Base-by-base conservation (phyloP, 2,329 filamentous ascomycete genomes). In the Geoglossum cookeanum region DNA sequence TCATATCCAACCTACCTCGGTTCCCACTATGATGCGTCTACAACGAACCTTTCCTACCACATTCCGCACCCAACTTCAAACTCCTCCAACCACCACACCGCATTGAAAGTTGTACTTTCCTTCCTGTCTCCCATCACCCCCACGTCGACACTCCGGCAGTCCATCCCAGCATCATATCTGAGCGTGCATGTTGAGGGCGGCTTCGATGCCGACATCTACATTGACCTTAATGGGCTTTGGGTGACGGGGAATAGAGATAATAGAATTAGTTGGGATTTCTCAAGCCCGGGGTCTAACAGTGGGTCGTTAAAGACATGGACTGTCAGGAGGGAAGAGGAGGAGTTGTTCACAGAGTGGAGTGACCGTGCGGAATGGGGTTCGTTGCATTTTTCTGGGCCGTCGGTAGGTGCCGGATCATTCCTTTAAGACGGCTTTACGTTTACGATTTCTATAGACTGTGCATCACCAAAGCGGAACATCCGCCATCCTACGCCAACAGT, bases 361-460 rank as follows among this genome's bases (percentile, higher is more conserved):
- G 88, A 94, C 64, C 83, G 83, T 48, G 78, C 84, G 0, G 87
- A 94, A 77, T 94, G 88, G 88, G 88, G 88, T 3, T 84, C 81
- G 32, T 68, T 94, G 58, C 79, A 87, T 68, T 87, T 94, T 66
- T 84, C 84, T 27, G 87, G 76, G 1, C 85, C 87, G 27, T 71
- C 74, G 48, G 72, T 75, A 64, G 61, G 67, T 66, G 37, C 27
- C 17, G 17, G 15, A 29, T 13, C 3, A 22, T 5, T 27, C 22
- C 4, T 29, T 9, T 3, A 4, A 3, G 22, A 37, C 8, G 29
- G 30, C n/a, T 47, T 5, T 33, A 29, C 37, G 35, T 33, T 51
- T 11, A 47, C n/a, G 35, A 45, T 7, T 7, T 15, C 9, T 54
- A 6, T 17, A 57, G 42, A 45, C 83, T 65, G 79, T 78, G 17